Evolutionary conservation across 139 green algal genomes (phyloP).

Genomic region (Micractinium sp.): DNA sequence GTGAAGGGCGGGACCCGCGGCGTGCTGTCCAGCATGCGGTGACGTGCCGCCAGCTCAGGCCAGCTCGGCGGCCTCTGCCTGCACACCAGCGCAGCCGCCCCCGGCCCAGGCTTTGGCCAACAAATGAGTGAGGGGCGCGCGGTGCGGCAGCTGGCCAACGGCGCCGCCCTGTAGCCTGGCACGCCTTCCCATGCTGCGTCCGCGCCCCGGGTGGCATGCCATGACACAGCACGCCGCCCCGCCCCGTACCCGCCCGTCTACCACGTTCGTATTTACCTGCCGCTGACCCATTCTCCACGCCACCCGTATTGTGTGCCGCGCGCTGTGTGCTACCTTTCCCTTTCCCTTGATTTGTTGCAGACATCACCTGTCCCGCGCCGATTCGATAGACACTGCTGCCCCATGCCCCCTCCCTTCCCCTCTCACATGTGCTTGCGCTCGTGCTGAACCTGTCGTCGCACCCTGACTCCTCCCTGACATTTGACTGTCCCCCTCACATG

Average conservation of each 20-base stretch:
- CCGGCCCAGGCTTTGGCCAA: not conserved
- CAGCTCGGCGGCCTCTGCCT: not conserved
- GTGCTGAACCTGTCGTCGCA: no score
- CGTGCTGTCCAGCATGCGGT: constrained; percentile 30
- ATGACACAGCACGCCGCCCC: no score
- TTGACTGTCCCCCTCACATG: not conserved
- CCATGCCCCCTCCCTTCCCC: not conserved
- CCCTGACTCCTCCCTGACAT: not conserved
- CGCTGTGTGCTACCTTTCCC: no score
- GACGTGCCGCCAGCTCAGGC: not conserved
- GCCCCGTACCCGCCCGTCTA: no score
- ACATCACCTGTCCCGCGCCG: not conserved
- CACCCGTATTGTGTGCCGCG: no score
- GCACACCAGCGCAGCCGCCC: not conserved
- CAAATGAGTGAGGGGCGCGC: not conserved
- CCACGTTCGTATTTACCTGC: no score
- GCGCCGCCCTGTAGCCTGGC: not conserved
- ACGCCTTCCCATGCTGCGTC: not conserved
- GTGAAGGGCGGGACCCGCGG: not conserved
- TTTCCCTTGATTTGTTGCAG: not conserved
- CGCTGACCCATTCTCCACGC: no score
- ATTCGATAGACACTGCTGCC: not conserved
- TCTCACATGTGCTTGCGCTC: no score
- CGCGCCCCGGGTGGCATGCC: no score
- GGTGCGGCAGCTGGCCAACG: not conserved